These are phyloP conservation scores for Xylariomycetidae sp. DNA, from an alignment of 2,329 filamentous ascomycete species.

Conservation along the genomic window DNA sequence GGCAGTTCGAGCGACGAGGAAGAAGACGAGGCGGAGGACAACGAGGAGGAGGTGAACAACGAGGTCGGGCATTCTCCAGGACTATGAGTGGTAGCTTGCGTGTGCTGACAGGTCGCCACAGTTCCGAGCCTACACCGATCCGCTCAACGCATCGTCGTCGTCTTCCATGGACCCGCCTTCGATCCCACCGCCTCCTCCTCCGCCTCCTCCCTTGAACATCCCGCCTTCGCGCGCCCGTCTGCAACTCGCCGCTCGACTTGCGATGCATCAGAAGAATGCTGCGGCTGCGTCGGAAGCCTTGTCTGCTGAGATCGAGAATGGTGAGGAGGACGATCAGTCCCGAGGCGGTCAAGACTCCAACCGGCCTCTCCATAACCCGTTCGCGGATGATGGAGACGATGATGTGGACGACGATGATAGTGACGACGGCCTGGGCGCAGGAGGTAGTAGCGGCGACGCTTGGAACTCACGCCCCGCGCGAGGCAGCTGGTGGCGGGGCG, in stretches of 20 bases:
- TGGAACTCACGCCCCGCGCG: constrained; percentile 26
- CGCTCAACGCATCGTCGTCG: constrained; percentile 40
- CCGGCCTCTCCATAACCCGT: constrained; percentile 25
- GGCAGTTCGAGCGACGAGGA: constrained; percentile 94
- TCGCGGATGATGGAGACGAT: constrained; percentile 42
- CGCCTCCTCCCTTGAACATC: constrained; percentile 77
- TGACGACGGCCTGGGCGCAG: constrained; percentile 29
- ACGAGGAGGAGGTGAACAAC: constrained; percentile 66
- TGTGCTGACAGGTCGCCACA: constrained; percentile 25
- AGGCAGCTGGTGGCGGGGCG: constrained; percentile 45
- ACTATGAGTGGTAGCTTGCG: constrained; percentile 1
- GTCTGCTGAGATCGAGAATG: constrained; percentile 34
- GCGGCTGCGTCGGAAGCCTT: constrained; percentile 35
- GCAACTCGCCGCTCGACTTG: constrained; percentile 82
- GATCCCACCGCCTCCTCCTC: constrained; percentile 53
- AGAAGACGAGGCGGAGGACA: constrained; percentile 87
- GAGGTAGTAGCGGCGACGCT: constrained; percentile 31
- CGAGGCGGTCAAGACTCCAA: constrained; percentile 13
- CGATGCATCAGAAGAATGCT: constrained; percentile 64
- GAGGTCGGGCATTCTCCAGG: constrained; percentile 49
- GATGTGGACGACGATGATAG: constrained; percentile 48
- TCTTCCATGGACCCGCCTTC: constrained; percentile 53
- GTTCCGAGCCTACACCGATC: constrained; percentile 56
- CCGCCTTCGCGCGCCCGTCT: constrained; percentile 80
- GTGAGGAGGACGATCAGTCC: constrained; percentile 30